phyloP scores from a whole-genome alignment of 2,329 filamentous ascomycete species.

The Fonsecaea nubica region DNA sequence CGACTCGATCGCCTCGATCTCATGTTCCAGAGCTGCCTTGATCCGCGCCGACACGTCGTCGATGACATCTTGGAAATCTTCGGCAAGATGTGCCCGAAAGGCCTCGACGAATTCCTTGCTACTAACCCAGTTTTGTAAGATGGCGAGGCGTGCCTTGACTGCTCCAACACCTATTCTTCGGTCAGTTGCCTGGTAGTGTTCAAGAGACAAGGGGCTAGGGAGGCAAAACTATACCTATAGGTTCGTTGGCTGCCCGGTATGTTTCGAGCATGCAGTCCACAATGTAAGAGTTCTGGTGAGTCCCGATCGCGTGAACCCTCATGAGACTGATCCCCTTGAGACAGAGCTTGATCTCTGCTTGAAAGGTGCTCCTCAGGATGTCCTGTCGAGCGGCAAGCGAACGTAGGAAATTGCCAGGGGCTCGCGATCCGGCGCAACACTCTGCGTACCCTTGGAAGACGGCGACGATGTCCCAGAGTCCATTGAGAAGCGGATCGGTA shows the following conservation, averaged over 20 bases:
- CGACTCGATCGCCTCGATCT: not conserved
- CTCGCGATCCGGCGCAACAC: not conserved
- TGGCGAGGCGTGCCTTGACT: not conserved
- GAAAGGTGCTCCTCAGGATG: not conserved
- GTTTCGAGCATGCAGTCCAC: slow-evolving; percentile 5
- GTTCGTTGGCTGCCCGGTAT: not conserved
- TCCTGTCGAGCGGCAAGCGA: not conserved
- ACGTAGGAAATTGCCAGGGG: not conserved
- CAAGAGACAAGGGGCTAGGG: not conserved
- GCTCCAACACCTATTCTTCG: not conserved
- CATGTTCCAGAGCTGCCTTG: not conserved
- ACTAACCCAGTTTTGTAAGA: not conserved
- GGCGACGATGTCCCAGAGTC: not conserved
- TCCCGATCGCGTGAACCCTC: not conserved
- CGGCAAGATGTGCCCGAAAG: not conserved
- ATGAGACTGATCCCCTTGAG: not conserved
- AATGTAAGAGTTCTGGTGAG: slow-evolving; percentile 10
- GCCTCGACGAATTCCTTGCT: slow-evolving; percentile 1
- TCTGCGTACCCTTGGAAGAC: not conserved
- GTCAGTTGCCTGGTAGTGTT: not conserved
- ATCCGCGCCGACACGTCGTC: not conserved
- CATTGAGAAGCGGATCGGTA: not conserved
- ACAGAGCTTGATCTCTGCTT: not conserved
- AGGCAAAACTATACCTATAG: not conserved
- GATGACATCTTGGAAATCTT: slow-evolving; percentile 2